phyloP scores from a whole-genome alignment of 2,329 filamentous ascomycete species.

The Corniculantispora saksenae region DNA sequence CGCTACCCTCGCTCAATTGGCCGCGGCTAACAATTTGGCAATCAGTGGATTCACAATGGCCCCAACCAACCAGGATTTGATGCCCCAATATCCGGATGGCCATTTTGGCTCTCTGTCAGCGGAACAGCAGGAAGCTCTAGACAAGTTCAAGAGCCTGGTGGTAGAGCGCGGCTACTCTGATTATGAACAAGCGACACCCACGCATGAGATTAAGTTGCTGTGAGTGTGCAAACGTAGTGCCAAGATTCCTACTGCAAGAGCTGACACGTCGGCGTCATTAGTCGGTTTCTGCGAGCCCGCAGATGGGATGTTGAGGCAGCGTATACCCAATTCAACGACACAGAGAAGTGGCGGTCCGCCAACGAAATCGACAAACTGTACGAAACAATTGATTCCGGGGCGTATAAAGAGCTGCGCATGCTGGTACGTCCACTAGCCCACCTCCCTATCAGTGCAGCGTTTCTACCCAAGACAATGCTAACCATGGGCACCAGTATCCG shows the following conservation, averaged over 20 bases:
- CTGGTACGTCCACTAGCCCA: constrained; percentile 57
- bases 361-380: constrained; percentile 80
- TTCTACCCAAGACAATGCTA: neutral
- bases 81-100: neutral
- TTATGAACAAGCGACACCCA: neutral
- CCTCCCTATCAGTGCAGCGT: too few species aligned
- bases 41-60: neutral
- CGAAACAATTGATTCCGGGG: constrained; percentile 79
- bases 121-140: constrained; percentile 66
- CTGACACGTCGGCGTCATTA: constrained; percentile 34
- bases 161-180: constrained; percentile 61
- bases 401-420: constrained; percentile 76
- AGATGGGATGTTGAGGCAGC: constrained; percentile 79
- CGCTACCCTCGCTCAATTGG: neutral
- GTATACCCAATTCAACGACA: constrained; percentile 80
- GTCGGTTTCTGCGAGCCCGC: constrained; percentile 82
- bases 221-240: neutral
- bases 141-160: constrained; percentile 70
- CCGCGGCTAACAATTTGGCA: neutral
- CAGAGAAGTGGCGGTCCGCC: constrained; percentile 81
- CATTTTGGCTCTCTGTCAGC: constrained; percentile 60
- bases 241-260: neutral
- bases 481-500: neutral
- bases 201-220: neutral
- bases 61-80: neutral